A percentile compares a stretch with the other conserved stretches of the same genome.
Evolutionary conservation across 2,329 filamentous ascomycete genomes (phyloP).

Genomic region (Monosporascus sp.): DNA sequence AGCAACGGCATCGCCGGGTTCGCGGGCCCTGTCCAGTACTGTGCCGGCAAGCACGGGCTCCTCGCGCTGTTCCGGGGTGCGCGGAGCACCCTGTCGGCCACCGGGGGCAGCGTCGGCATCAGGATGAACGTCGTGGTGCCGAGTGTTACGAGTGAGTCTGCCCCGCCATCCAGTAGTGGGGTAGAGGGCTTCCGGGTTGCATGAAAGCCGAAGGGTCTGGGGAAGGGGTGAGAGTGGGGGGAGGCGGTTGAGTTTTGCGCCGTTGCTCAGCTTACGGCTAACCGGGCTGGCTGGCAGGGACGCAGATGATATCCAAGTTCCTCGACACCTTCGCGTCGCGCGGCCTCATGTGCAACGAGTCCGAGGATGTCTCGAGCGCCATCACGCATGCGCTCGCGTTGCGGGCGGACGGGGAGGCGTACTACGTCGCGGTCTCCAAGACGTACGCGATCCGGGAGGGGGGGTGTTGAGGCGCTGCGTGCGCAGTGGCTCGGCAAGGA

Average conservation of each 20-base stretch:
- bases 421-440: not conserved
- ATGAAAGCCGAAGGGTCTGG: not conserved
- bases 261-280: not conserved
- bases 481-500: not conserved
- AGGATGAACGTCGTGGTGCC: constrained; percentile 1
- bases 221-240: not conserved
- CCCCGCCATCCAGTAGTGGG: not conserved
- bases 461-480: not conserved
- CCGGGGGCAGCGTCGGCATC: not conserved
- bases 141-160: not conserved
- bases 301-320: not conserved
- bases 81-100: not conserved
- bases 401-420: not conserved
- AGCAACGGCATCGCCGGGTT: not conserved
- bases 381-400: not conserved
- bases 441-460: too few relatives aligned
- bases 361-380: not conserved
- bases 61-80: constrained; percentile 2
- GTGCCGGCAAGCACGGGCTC: constrained; percentile 2
- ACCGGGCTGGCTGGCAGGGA: not conserved
- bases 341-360: not conserved
- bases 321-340: not conserved
- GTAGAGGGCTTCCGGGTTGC: too few relatives aligned
- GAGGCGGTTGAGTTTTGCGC: not conserved
- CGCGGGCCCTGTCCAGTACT: not conserved